Base-by-base conservation (phyloP, 2,329 filamentous ascomycete species). In the Xylariaceae sp. region DNA sequence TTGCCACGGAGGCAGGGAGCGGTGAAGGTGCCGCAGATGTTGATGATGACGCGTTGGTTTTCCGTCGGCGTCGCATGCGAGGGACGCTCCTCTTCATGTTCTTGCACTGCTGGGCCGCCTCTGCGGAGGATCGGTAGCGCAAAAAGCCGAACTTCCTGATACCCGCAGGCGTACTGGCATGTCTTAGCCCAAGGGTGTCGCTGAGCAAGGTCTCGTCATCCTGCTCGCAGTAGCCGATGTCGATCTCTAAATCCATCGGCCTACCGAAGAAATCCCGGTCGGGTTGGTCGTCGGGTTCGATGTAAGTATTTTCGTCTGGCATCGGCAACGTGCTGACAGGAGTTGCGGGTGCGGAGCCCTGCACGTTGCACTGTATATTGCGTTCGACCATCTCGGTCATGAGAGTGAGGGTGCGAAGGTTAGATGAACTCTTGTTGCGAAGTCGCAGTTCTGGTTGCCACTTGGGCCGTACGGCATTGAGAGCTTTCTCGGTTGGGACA, bases 331-430 rank as follows among this genome's bases (percentile, higher is more conserved):
- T 19, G 26, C 38, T 39, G 4, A 39, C 24, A 2, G 56, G 48
- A 16, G 47, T 46, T 0, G 43, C 17, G 26, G 56, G 47, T 16
- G 43, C 44, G n/a, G 54, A 44, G 19, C 4, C 35, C 30, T 55
- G 57, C 19, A 62, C 51, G 18, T 58, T 57, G 50, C 57, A 62
- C 39, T 60, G 58, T 16, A 49, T 49, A 36, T 53, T 52, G 19
- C 55, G 55, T 17, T 57, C 51, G 28, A 62, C 53, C 57, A 62
- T 62, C 11, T 38, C 51, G 30, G 54, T 48, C 35, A 62, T 40
- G 3, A 59, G 43, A 34, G 49, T 47, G 18, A 52, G 24, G 28
- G 47, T 46, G 11, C 53, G 52, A 33, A 48, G 43, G 26, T 49
- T 55, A 8, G 51, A 44, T 17, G 45, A 35, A 26, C 47, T 50